A percentile compares a stretch with the other conserved stretches of the same genome.
phyloP scores from a whole-genome alignment of 1,139 yeast species.

The Blastobotrys apis region DNA sequence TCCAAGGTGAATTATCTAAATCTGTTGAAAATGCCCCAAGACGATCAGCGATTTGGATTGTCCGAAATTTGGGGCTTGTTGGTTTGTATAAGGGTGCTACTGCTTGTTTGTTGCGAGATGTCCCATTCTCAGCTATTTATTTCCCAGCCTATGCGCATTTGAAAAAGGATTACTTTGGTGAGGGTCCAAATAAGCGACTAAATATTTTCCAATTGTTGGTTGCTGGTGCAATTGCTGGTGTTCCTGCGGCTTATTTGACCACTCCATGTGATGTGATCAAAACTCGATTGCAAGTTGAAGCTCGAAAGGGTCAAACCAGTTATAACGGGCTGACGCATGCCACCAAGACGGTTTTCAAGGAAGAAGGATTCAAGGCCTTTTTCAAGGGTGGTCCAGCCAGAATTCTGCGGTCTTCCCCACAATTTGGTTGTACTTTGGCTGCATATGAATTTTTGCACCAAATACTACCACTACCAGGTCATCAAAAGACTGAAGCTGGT shows the following conservation, averaged over 20 bases:
- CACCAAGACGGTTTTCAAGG: conserved; percentile 63
- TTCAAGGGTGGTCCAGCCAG: conserved; percentile 97
- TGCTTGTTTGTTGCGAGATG: conserved; percentile 92
- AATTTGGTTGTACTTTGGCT: conserved; percentile 95
- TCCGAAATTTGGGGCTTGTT: conserved; percentile 70
- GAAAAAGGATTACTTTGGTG: conserved; percentile 75
- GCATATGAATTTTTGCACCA: conserved; percentile 83
- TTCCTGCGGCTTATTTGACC: conserved; percentile 94
- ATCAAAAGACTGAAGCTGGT: conserved; percentile 40
- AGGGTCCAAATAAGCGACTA: conserved; percentile 66
- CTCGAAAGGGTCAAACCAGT: conserved; percentile 69
- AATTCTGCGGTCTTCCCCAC: conserved; percentile 93
- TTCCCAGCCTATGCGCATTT: conserved; percentile 96
- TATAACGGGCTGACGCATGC: conserved; percentile 79
- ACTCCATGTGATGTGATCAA: conserved; percentile 97
- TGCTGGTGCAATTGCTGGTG: conserved; percentile 95
- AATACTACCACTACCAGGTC: conserved; percentile 49
- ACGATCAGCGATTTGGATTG: conserved; percentile 66
- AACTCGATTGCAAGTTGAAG: conserved; percentile 87
- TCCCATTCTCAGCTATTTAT: conserved; percentile 94
- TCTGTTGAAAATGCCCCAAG: conserved; percentile 40
- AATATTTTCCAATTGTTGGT: conserved; percentile 77
- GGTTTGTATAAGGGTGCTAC: conserved; percentile 90
- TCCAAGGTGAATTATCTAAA: conserved; percentile 70
- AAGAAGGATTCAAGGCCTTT: conserved; percentile 78